A percentile compares a stretch with the other conserved stretches of the same genome.
phyloP scores from a whole-genome alignment of 768 basidiomycete species.

The Flagelloscypha sp. region DNA sequence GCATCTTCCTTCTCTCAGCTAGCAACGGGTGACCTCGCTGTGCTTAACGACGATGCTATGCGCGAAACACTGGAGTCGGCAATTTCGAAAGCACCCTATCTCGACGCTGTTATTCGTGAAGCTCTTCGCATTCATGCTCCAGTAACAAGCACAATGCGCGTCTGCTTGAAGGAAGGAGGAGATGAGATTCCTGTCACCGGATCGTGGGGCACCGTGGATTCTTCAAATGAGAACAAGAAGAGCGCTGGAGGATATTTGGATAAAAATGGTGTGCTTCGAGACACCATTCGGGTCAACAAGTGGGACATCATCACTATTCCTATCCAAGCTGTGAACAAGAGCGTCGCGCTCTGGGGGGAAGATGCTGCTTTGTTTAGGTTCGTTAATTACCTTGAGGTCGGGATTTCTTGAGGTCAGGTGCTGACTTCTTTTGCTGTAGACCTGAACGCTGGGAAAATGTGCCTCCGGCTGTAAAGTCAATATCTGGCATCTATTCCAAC shows the following conservation, averaged over 20 bases:
- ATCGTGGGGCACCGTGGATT: constrained; percentile 10
- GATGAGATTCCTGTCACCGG: constrained; percentile 46
- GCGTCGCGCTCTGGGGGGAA: constrained; percentile 48
- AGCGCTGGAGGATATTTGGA: constrained; percentile 14
- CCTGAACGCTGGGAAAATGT: constrained; percentile 47
- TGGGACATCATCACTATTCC: constrained; percentile 55
- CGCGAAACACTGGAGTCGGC: constrained; percentile 20
- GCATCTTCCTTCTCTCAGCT: not conserved
- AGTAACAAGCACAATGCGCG: constrained; percentile 52
- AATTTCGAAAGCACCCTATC: constrained; percentile 38
- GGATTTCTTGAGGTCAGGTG: constrained; percentile 12
- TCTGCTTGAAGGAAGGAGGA: constrained; percentile 32
- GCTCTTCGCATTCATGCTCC: constrained; percentile 46
- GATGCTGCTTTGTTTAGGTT: constrained; percentile 58
- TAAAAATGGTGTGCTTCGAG: constrained; percentile 20
- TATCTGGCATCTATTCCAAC: constrained; percentile 47
- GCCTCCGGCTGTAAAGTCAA: constrained; percentile 25
- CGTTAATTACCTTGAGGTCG: constrained; percentile 14
- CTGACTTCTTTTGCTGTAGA: constrained; percentile 19
- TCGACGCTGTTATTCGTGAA: constrained; percentile 58
- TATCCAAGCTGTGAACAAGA: constrained; percentile 52
- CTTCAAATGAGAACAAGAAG: constrained; percentile 1
- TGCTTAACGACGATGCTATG: constrained; percentile 16
- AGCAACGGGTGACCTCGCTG: too few species aligned
- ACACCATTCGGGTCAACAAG: constrained; percentile 30